phyloP scores from a whole-genome alignment of 83 land plant genomes.

The Picea abies region DNA sequence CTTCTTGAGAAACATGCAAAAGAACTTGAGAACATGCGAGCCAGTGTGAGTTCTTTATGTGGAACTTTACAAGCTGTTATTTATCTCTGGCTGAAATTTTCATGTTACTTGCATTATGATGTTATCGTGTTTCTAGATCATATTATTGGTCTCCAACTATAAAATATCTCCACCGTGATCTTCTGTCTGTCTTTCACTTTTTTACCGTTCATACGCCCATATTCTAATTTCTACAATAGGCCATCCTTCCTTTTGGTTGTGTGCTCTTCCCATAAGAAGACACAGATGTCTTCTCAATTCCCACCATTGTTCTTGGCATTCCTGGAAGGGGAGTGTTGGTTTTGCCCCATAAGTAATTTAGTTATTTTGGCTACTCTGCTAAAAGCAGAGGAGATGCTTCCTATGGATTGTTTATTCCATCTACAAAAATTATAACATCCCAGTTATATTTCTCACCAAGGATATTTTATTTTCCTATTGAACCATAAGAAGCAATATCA shows the following conservation, averaged over 20 bases:
- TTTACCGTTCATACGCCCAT: neutral
- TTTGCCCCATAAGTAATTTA: neutral
- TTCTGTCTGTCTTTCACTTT: neutral
- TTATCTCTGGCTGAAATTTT: neutral
- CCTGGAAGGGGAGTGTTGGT: neutral
- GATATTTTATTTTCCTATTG: no score
- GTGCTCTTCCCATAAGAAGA: neutral
- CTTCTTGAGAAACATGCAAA: conserved; percentile 54
- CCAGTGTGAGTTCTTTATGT: conserved; percentile 27
- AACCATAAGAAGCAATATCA: no score
- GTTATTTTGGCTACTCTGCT: neutral
- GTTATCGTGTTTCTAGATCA: neutral
- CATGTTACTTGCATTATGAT: no score
- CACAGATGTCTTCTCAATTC: neutral
- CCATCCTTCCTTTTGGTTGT: neutral
- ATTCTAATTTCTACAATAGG: neutral
- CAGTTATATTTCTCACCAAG: no score
- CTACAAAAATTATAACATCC: no score
- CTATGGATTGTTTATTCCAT: no score
- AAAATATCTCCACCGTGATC: neutral
- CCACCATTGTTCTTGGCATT: neutral
- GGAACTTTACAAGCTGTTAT: neutral
- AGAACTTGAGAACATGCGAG: conserved; percentile 52
- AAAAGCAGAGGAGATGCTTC: no score
- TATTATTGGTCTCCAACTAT: neutral